A percentile compares a stretch with the other conserved stretches of the same genome.
Evolutionary conservation across 139 green algal species (phyloP).

Genomic region (Ettlia oleoabundans): DNA sequence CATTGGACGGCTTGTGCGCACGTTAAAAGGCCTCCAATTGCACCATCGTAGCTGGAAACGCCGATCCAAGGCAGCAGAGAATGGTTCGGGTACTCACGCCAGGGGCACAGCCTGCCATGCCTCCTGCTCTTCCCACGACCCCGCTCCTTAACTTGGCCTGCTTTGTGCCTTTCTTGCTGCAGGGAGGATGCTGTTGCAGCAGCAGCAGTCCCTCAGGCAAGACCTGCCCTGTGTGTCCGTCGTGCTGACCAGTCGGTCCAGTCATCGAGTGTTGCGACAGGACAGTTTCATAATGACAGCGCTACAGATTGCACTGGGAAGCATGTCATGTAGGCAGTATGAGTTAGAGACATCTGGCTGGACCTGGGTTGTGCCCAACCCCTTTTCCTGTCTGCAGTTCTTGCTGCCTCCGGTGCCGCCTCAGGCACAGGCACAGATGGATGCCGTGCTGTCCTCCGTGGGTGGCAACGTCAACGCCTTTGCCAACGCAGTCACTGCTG

Average conservation of each 20-base stretch:
- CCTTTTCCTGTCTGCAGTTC: background rate
- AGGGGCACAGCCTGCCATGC: too few species aligned
- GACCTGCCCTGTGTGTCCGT: too few species aligned
- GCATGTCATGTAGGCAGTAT: background rate
- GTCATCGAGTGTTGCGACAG: too few species aligned
- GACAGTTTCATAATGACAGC: too few species aligned
- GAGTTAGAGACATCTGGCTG: background rate
- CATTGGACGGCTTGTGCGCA: background rate
- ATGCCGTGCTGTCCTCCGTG: background rate
- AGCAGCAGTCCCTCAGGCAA: too few species aligned
- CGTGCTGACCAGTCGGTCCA: too few species aligned
- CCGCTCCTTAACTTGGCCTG: too few species aligned
- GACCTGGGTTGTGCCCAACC: background rate
- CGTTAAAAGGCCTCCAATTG: background rate
- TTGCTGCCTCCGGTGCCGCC: conserved; percentile 3
- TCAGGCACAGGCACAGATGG: background rate
- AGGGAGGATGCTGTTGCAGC: too few species aligned
- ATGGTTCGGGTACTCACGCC: too few species aligned
- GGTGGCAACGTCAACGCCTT: background rate
- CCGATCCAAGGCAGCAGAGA: too few species aligned
- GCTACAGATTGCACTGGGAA: background rate
- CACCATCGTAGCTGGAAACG: background rate
- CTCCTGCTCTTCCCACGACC: too few species aligned
- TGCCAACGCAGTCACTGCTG: background rate
- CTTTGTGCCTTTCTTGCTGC: too few species aligned